These are phyloP conservation scores for Tolypocladium tropicale DNA, from an alignment of 2,329 filamentous ascomycete species.

Conservation along the genomic window DNA sequence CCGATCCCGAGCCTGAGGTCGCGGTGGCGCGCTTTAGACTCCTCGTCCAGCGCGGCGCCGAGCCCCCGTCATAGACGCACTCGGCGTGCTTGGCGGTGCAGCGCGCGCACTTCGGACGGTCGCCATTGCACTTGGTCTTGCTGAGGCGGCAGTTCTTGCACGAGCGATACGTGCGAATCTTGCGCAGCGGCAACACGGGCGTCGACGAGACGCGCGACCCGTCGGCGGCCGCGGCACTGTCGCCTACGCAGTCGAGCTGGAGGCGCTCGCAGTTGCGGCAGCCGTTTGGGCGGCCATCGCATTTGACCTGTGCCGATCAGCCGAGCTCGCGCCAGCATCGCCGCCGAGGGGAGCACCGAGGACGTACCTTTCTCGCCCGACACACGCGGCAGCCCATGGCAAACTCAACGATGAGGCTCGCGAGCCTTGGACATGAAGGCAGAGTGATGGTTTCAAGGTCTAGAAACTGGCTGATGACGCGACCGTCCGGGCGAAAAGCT, in stretches of 20 bases:
- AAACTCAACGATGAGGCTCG: background rate
- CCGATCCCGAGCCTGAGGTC: background rate
- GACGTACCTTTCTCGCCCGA: slow-evolving; percentile 27
- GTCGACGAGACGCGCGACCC: slow-evolving; percentile 13
- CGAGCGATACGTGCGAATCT: slow-evolving; percentile 30
- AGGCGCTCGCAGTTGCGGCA: slow-evolving; percentile 32
- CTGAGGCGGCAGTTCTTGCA: slow-evolving; percentile 28
- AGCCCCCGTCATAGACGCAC: slow-evolving; percentile 27
- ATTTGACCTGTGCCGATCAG: slow-evolving; percentile 23
- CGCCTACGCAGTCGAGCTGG: slow-evolving; percentile 28
- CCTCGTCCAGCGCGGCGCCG: slow-evolving; percentile 25
- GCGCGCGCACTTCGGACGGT: slow-evolving; percentile 26
- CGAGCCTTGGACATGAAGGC: background rate
- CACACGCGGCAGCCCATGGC: slow-evolving; percentile 30
- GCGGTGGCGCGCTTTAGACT: slow-evolving; percentile 15
- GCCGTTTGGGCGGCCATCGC: slow-evolving; percentile 29
- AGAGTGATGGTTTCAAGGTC: background rate
- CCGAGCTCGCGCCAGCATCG: background rate
- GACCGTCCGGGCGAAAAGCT: background rate
- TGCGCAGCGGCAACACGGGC: slow-evolving; percentile 20
- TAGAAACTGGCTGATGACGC: background rate
- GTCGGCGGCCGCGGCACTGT: slow-evolving; percentile 17
- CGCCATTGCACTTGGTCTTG: slow-evolving; percentile 32
- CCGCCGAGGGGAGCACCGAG: background rate
- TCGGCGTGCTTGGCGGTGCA: slow-evolving; percentile 22